These are phyloP conservation scores for Fusarium tuaranense DNA, from an alignment of 2,329 filamentous ascomycete species.

Conservation along the genomic window DNA sequence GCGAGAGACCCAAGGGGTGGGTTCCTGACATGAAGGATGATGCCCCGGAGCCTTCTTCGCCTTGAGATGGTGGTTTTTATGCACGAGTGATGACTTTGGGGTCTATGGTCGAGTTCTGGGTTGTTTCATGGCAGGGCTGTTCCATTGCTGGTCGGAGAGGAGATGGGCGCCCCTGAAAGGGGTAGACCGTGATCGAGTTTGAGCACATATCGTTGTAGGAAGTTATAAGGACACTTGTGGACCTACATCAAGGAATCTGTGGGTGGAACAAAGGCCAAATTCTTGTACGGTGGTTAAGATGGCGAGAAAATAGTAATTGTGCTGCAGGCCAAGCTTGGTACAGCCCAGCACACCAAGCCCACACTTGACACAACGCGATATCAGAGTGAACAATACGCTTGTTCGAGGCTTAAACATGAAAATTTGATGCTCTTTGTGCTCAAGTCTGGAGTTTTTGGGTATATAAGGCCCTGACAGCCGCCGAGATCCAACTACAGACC, in stretches of 20 bases:
- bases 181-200: background rate
- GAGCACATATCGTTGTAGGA: background rate
- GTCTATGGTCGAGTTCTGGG: background rate
- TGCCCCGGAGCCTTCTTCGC: conserved; percentile 45
- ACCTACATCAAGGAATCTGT: background rate
- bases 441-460: background rate
- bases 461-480: background rate
- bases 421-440: background rate
- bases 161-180: background rate
- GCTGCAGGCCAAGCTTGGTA: background rate
- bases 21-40: conserved; percentile 76
- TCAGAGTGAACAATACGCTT: background rate
- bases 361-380: background rate
- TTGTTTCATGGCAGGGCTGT: background rate
- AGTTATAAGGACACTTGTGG: background rate
- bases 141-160: background rate
- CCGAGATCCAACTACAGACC: background rate
- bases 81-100: background rate
- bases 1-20: conserved; percentile 92
- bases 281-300: too few relatives aligned
- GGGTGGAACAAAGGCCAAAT: background rate
- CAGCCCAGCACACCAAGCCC: background rate
- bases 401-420: background rate
- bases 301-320: too few relatives aligned
- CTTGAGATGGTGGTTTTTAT: conserved; percentile 21